A percentile compares a stretch with the other conserved stretches of the same genome.
Evolutionary conservation across 306 rosid species (phyloP).

Genomic region (Fragaria vesca): DNA sequence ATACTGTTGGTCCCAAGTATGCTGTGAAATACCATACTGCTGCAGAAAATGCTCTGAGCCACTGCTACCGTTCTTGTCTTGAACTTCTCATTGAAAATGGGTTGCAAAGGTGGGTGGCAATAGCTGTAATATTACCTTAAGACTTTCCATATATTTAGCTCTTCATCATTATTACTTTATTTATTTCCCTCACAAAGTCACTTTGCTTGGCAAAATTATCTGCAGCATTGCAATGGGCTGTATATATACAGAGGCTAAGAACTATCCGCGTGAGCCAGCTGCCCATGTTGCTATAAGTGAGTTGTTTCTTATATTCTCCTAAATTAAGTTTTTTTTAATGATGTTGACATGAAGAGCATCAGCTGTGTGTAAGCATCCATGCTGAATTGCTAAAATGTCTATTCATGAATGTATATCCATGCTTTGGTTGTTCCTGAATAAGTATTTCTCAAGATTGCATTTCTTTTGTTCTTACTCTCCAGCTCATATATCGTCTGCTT

Average conservation of each 20-base stretch:
- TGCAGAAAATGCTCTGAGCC: conserved; percentile 97
- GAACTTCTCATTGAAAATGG: conserved; percentile 91
- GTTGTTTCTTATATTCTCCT: conserved; percentile 33
- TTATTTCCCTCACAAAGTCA: conserved; percentile 14
- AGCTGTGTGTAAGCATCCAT: conserved; percentile 20
- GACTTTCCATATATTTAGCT: neutral
- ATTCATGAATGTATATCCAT: conserved; percentile 7
- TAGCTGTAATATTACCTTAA: conserved; percentile 23
- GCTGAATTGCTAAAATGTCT: neutral
- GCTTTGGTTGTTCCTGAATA: conserved; percentile 14
- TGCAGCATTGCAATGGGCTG: conserved; percentile 97
- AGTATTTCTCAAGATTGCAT: conserved; percentile 14
- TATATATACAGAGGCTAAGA: conserved; percentile 87
- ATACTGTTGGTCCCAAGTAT: conserved; percentile 98
- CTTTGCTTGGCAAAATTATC: conserved; percentile 20
- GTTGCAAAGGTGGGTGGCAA: conserved; percentile 60
- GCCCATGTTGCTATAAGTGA: conserved; percentile 98
- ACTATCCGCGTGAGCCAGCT: conserved; percentile 99
- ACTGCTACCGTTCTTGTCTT: conserved; percentile 96
- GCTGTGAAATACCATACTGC: conserved; percentile 97
- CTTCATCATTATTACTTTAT: neutral
- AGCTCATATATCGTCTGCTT: conserved; percentile 17
- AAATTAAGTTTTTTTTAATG: conserved; percentile 21
- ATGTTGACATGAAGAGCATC: conserved; percentile 18
- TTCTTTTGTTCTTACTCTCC: neutral